These are phyloP conservation scores for Kalaharituber pfeilii DNA, from an alignment of 2,329 filamentous ascomycete species.

Conservation along the genomic window DNA sequence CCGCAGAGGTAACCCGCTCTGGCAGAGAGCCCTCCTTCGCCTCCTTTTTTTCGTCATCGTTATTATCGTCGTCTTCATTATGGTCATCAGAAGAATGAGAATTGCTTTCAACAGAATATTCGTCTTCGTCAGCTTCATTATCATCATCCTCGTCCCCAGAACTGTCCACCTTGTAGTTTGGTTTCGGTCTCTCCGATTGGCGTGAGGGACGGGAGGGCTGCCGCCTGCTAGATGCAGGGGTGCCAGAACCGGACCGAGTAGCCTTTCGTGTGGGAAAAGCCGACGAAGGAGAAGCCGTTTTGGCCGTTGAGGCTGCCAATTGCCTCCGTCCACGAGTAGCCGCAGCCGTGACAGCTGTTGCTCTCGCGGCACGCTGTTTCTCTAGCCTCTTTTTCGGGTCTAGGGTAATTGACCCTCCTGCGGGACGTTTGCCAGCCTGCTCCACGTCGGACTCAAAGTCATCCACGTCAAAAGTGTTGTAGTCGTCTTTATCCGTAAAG, in stretches of 20 bases:
- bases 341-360: not conserved
- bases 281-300: not conserved
- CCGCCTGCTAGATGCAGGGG: not conserved
- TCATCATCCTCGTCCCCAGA: conserved; percentile 7
- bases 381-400: not conserved
- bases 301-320: not conserved
- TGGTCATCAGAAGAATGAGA: conserved; percentile 2
- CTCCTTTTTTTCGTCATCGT: conserved; percentile 1
- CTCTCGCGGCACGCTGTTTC: not conserved
- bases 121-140: conserved; percentile 1
- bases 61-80: conserved; percentile 7
- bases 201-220: not conserved
- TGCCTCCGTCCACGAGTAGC: not conserved
- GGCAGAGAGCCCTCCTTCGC: conserved; percentile 1
- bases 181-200: not conserved
- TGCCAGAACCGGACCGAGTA: not conserved
- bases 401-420: not conserved
- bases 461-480: not conserved
- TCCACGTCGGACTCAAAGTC: not conserved
- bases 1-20: conserved; percentile 9
- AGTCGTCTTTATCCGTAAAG: not conserved
- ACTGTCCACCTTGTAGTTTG: not conserved
- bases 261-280: no score
- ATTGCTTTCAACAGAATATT: not conserved
- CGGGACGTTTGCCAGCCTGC: not conserved